Conservation (phyloP, 208 protist species). For the Polymyxa betae region DNA sequence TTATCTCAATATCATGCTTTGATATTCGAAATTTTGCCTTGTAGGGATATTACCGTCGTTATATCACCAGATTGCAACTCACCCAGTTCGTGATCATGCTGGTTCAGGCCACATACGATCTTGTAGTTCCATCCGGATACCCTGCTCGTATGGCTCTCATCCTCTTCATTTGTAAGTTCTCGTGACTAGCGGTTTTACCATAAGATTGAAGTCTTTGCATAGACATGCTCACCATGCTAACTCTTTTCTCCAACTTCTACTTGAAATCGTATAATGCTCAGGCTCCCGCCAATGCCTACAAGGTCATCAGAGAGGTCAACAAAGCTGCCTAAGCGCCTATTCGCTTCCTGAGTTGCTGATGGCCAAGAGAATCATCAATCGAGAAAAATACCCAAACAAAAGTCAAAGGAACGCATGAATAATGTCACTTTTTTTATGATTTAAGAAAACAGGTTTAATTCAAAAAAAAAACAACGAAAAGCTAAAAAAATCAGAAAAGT, state of each 20-base stretch:
- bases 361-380: no score
- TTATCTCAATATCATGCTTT: no score
- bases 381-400: no score
- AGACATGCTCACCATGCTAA: constrained; percentile 11
- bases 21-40: neutral
- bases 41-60: constrained; percentile 1
- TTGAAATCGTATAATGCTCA: neutral
- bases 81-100: constrained; percentile 1
- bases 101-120: neutral
- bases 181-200: neutral
- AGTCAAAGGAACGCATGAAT: no score
- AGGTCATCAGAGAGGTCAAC: no score
- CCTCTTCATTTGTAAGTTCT: constrained; percentile 8
- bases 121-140: neutral
- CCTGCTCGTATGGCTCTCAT: neutral
- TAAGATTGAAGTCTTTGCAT: constrained; percentile 11
- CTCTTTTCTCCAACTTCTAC: neutral
- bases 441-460: no score
- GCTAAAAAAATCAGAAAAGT: no score
- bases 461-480: no score
- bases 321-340: no score
- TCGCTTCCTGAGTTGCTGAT: no score
- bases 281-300: no score
- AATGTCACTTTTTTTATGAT: no score
- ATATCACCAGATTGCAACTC: neutral